Conservation (phyloP, 805 yeast species). For the Saccharomycopsis selenospora region DNA sequence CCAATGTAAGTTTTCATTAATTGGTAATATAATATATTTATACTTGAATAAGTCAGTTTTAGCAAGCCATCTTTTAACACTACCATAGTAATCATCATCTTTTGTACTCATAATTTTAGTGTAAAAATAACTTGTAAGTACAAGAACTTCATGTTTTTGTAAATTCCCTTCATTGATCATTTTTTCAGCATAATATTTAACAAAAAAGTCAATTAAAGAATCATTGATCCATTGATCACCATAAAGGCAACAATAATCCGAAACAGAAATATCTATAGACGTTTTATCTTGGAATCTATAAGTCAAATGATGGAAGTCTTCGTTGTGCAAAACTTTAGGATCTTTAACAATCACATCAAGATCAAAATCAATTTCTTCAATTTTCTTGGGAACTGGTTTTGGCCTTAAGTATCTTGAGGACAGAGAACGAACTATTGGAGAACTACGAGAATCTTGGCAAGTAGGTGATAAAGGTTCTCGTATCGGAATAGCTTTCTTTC, state of each 20-base stretch:
- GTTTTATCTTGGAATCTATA: constrained; percentile 49
- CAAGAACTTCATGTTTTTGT: constrained; percentile 34
- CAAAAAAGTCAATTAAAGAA: constrained; percentile 75
- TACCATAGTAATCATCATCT: constrained; percentile 35
- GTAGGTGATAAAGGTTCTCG: not conserved
- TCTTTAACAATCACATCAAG: not conserved
- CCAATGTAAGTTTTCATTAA: constrained; percentile 83
- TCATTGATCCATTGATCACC: constrained; percentile 89
- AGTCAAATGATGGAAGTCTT: constrained; percentile 34
- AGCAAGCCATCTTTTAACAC: constrained; percentile 72
- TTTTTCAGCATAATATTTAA: constrained; percentile 44
- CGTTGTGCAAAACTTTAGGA: constrained; percentile 5
- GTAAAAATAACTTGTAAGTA: constrained; percentile 81
- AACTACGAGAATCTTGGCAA: not conserved
- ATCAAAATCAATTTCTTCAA: not conserved
- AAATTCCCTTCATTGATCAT: constrained; percentile 6
- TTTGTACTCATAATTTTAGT: constrained; percentile 46
- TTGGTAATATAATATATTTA: constrained; percentile 66
- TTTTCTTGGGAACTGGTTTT: not conserved
- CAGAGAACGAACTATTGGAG: too few species aligned
- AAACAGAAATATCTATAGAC: constrained; percentile 48
- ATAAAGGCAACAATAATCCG: constrained; percentile 73
- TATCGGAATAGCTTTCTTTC: not conserved
- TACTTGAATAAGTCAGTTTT: constrained; percentile 55
- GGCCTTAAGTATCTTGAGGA: not conserved